Evolutionary conservation across 1,284 basidiomycete species (phyloP), one percentile per base, ranked within the genome.

Genomic region (Puccinia polysora): DNA sequence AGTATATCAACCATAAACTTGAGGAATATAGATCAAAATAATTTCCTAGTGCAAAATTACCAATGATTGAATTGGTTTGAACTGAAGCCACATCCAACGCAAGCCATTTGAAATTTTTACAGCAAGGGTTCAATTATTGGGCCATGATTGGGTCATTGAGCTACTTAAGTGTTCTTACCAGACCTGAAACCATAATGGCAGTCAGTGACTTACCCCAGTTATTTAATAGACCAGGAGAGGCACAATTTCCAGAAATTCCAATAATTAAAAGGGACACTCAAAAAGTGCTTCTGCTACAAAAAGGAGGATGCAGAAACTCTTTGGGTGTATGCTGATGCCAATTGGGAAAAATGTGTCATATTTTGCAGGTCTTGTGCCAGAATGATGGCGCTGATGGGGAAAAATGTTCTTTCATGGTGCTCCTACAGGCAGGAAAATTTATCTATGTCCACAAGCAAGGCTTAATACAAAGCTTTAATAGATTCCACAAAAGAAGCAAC

Each of bases 401-500:
- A 76, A 2, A 79, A 78, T 7, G 65, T 78, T 0, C 74, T 84
- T 49, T 78, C 78, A 2, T 84, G 82, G 82, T 68, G 69, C 15
- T 81, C 81, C 0, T 78, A 80, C 52, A 79, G 81, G 43, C 83
- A 84, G 73, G 52, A 74, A 1, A 78, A 79, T 0, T 77, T 81
- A 4, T 77, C 81, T 1, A 68, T 75, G 1, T 84, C 81, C 0
- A 80, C 81, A 0, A 77, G 76, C 0, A 82, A 83, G 58, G 79
- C 84, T 0, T 82, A 84, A 72, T 83, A 82, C 73, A 78, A 83
- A n/a, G 81, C 81, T 1, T 75, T 79, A 30, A 73, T 77, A 83
- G 86, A 86, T 80, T 84, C 80, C 0, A 77, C 76, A 3, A 76
- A 77, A 34, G 81, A 84, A 70, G 74, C 79, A 1, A 45, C 81